Evolutionary conservation across 2,329 filamentous ascomycete species (phyloP).

Genomic region (Camillea tinctor): DNA sequence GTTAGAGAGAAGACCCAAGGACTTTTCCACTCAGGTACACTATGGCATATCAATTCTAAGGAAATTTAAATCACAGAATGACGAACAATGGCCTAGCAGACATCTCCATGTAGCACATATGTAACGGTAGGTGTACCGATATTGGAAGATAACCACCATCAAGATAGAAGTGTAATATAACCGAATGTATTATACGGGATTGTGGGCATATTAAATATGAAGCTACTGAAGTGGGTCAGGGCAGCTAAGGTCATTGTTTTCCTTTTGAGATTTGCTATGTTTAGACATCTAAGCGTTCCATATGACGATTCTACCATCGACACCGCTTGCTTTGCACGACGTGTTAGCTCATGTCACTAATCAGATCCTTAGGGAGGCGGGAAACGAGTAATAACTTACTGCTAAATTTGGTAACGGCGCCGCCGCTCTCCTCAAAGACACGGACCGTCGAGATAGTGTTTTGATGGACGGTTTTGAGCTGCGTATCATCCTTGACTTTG

Average conservation of each 20-base stretch:
- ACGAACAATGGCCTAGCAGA: too few relatives aligned
- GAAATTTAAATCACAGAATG: too few relatives aligned
- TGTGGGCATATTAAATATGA: too few relatives aligned
- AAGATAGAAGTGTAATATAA: too few relatives aligned
- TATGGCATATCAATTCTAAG: too few relatives aligned
- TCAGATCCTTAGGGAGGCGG: slow-evolving; percentile 9
- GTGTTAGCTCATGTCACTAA: slow-evolving; percentile 25
- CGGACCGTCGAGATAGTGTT: slow-evolving; percentile 90
- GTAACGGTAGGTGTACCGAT: too few relatives aligned
- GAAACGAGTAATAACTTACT: slow-evolving; percentile 57
- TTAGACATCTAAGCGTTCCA: slow-evolving; percentile 60
- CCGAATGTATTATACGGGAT: too few relatives aligned
- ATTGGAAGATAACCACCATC: too few relatives aligned
- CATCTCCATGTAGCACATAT: too few relatives aligned
- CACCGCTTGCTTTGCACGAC: slow-evolving; percentile 64
- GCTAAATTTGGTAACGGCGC: slow-evolving; percentile 74
- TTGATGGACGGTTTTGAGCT: slow-evolving; percentile 93
- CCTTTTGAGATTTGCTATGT: slow-evolving; percentile 6
- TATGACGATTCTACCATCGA: slow-evolving; percentile 79
- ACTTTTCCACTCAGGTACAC: too few relatives aligned
- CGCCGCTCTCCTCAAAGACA: slow-evolving; percentile 66
- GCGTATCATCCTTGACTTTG: slow-evolving; percentile 86
- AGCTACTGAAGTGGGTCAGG: not conserved
- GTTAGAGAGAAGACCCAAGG: too few relatives aligned
- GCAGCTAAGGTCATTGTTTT: slow-evolving; percentile 6